Conservation (phyloP, 2,329 filamentous ascomycete genomes). For the Myrmaecium sp. region DNA sequence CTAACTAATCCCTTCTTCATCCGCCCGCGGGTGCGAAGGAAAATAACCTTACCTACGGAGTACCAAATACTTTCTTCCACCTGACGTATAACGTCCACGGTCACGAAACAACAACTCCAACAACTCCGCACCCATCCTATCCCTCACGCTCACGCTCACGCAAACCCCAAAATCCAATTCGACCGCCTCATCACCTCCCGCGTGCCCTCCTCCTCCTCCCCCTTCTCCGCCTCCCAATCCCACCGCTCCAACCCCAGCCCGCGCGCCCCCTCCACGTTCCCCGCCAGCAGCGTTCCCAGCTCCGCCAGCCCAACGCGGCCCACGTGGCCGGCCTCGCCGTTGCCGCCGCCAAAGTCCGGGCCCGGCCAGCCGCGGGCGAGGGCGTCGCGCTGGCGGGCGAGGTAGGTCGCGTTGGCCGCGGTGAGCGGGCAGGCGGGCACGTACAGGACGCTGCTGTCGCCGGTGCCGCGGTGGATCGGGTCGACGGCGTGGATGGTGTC, state of each 20-base stretch:
- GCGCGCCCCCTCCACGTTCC: conserved; percentile 31
- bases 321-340: conserved; percentile 40
- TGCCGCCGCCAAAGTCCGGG: conserved; percentile 38
- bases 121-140: too few species aligned
- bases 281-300: conserved; percentile 21
- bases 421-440: conserved; percentile 78
- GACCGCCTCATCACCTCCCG: conserved; percentile 32
- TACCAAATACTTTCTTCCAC: too few species aligned
- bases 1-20: too few species aligned
- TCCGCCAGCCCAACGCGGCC: conserved; percentile 24
- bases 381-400: conserved; percentile 51
- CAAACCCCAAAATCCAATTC: conserved; percentile 39
- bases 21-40: too few species aligned
- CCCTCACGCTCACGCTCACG: too few species aligned
- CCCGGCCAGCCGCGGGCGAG: conserved; percentile 43
- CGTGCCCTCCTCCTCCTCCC: conserved; percentile 34
- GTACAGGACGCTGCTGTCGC: conserved; percentile 73
- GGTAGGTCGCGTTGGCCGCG: conserved; percentile 53
- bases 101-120: too few species aligned
- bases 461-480: conserved; percentile 50
- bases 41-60: too few species aligned
- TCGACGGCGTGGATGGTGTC: conserved; percentile 74
- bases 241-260: conserved; percentile 37
- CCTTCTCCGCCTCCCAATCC: conserved; percentile 30
- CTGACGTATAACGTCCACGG: too few species aligned